Conservation (phyloP, 371 early-diverging fungal species). For the Amoeboradix gromovi region DNA sequence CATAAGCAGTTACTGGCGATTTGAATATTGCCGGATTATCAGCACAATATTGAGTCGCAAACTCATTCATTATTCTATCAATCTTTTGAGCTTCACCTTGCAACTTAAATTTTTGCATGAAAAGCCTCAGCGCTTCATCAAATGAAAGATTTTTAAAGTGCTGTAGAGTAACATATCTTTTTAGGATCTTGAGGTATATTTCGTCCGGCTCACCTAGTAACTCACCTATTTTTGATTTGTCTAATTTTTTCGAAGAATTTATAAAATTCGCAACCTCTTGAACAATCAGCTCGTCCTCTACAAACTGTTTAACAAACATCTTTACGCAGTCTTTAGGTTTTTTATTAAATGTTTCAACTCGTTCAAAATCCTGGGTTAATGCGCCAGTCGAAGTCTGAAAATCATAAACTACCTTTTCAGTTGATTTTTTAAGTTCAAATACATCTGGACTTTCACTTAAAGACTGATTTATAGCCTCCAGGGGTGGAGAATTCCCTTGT, state of each 20-base stretch:
- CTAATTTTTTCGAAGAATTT: neutral
- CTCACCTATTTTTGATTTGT: conserved; percentile 4
- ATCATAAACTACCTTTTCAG: neutral
- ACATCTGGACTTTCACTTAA: neutral
- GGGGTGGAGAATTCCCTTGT: neutral
- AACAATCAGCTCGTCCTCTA: neutral
- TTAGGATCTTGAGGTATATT: neutral
- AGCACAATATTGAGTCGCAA: conserved; percentile 2
- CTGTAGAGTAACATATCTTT: neutral
- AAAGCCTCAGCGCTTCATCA: conserved; percentile 1
- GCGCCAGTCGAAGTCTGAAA: too few relatives aligned
- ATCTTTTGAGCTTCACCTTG: conserved; percentile 9
- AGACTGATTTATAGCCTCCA: neutral
- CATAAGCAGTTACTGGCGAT: conserved; percentile 3
- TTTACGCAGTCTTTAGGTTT: neutral
- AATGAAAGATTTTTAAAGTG: neutral
- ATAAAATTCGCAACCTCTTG: conserved; percentile 9
- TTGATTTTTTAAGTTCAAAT: too few relatives aligned
- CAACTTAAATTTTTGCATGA: conserved; percentile 3
- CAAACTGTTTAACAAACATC: neutral
- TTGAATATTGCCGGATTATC: conserved; percentile 2
- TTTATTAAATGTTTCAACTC: neutral
- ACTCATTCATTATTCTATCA: conserved; percentile 5
- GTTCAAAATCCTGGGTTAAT: too few relatives aligned
- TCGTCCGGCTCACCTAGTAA: conserved; percentile 2